Percentiles rank a stretch among this genome's conserved stretches.
Evolutionary conservation across 768 basidiomycete genomes (phyloP).

Genomic region (Tricholoma sp.): DNA sequence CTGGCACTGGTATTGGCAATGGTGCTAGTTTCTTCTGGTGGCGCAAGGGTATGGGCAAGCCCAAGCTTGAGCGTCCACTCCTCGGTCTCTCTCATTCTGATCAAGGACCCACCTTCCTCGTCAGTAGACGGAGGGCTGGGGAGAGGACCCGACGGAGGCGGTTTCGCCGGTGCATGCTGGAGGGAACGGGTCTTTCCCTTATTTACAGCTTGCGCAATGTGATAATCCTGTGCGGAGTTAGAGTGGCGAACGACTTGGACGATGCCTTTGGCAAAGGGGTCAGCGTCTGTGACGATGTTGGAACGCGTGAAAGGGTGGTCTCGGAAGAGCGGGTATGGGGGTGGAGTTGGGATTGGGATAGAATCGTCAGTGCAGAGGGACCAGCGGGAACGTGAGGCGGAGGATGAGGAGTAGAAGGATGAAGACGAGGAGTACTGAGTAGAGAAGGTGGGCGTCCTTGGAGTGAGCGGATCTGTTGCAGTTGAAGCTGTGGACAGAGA

Average conservation of each 20-base stretch:
- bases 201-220: neutral
- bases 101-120: neutral
- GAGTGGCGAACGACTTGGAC: slow-evolving; percentile 20
- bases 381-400: slow-evolving; percentile 4
- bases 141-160: neutral
- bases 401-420: neutral
- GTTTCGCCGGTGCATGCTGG: neutral
- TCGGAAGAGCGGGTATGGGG: slow-evolving; percentile 5
- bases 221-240: neutral
- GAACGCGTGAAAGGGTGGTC: slow-evolving; percentile 12
- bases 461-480: neutral
- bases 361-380: slow-evolving; percentile 15
- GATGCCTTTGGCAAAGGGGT: slow-evolving; percentile 22
- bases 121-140: neutral
- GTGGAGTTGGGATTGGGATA: neutral
- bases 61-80: neutral
- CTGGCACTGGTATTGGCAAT: neutral
- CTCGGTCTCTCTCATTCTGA: neutral
- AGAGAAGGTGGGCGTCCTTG: neutral
- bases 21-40: neutral
- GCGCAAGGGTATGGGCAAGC: neutral
- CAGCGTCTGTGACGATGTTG: slow-evolving; percentile 6
- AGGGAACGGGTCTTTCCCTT: neutral
- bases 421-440: neutral
- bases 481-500: neutral